A percentile compares a stretch with the other conserved stretches of the same genome.
Evolutionary conservation across 2,329 filamentous ascomycete species (phyloP).

Genomic region (Emmonsiellopsis sp.): DNA sequence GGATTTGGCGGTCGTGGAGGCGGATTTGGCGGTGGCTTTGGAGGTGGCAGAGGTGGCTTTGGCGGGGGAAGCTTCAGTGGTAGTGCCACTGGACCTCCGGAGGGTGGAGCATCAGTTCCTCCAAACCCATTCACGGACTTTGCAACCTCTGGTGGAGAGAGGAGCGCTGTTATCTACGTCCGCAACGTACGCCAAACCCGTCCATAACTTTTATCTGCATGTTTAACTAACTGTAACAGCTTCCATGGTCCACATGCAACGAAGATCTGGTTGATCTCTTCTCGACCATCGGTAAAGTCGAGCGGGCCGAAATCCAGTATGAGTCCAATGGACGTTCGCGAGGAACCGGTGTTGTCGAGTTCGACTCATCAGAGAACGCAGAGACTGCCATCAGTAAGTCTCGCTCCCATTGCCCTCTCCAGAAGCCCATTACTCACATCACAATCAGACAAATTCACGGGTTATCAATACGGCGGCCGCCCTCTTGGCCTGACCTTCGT

Average conservation of each 20-base stretch:
- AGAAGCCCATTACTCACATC: constrained; percentile 3
- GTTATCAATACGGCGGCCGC: constrained; percentile 92
- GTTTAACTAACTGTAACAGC: constrained; percentile 42
- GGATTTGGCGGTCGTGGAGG: constrained; percentile 48
- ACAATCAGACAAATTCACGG: constrained; percentile 74
- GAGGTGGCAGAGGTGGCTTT: constrained; percentile 37
- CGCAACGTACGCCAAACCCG: constrained; percentile 67
- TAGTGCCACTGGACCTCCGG: constrained; percentile 29
- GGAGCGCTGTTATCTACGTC: constrained; percentile 79
- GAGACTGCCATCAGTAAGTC: constrained; percentile 73
- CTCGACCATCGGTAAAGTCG: constrained; percentile 94
- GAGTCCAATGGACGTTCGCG: constrained; percentile 92
- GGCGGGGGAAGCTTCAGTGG: constrained; percentile 39
- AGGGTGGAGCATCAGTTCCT: constrained; percentile 41
- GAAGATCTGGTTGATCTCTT: constrained; percentile 95
- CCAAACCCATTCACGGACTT: constrained; percentile 91
- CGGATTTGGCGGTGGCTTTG: constrained; percentile 49
- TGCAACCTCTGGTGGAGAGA: constrained; percentile 77
- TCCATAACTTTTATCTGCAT: background rate
- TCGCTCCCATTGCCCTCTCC: constrained; percentile 1
- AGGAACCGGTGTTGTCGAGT: constrained; percentile 93
- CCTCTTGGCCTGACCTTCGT: constrained; percentile 89
- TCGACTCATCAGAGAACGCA: constrained; percentile 72
- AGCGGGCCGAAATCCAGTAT: constrained; percentile 98
- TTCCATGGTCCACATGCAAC: constrained; percentile 98